phyloP scores from a whole-genome alignment of 768 basidiomycete species.

The Amanita rimosa region DNA sequence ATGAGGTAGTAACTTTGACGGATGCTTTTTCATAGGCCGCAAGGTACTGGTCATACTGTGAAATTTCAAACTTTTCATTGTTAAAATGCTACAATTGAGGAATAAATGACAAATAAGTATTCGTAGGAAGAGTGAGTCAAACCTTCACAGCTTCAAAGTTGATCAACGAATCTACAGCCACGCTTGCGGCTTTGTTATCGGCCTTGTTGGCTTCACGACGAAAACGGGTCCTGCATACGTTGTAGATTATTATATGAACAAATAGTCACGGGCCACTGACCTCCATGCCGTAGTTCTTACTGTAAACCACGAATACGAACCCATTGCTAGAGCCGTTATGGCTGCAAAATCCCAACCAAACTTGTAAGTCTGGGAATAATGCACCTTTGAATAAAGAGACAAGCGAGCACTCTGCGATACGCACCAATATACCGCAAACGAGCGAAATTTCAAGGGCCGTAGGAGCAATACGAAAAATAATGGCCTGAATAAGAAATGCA shows the following conservation, averaged over 20 bases:
- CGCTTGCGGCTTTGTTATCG: constrained; percentile 91
- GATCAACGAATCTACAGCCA: constrained; percentile 90
- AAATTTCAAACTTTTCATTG: constrained; percentile 87
- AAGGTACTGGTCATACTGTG: constrained; percentile 86
- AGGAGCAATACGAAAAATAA: constrained; percentile 90
- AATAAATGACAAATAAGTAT: constrained; percentile 6
- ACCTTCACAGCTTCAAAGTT: constrained; percentile 99
- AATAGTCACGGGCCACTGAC: constrained; percentile 25
- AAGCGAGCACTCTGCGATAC: constrained; percentile 13
- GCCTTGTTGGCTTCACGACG: constrained; percentile 92
- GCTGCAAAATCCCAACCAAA: constrained; percentile 98
- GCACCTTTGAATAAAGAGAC: background rate
- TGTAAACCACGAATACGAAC: constrained; percentile 94
- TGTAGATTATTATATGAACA: constrained; percentile 2
- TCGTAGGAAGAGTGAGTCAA: constrained; percentile 5
- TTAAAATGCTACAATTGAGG: constrained; percentile 71
- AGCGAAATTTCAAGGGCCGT: constrained; percentile 94
- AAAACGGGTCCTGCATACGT: constrained; percentile 66
- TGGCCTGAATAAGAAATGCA: constrained; percentile 85
- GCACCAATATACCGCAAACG: constrained; percentile 93
- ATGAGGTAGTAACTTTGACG: constrained; percentile 88
- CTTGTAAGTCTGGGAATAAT: constrained; percentile 70
- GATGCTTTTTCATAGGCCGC: constrained; percentile 83
- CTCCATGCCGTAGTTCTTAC: constrained; percentile 94
- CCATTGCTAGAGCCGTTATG: constrained; percentile 76